Evolutionary conservation across 192 early-diverging fungal species (phyloP), one percentile per base, ranked within the genome.

Genomic region (Linderina pennispora): DNA sequence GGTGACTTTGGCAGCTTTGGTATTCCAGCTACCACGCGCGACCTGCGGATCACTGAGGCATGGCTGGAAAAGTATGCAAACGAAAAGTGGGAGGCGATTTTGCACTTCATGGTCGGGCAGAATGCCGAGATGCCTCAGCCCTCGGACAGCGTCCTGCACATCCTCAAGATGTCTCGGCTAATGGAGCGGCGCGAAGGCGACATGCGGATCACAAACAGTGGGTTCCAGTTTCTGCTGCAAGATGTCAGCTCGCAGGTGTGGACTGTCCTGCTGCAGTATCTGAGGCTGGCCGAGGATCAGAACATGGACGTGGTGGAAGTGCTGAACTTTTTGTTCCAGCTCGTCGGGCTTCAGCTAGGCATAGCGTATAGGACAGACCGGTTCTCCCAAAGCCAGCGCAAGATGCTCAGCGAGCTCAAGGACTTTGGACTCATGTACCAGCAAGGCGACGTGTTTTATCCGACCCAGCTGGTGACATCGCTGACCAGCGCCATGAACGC

Each of bases 181-280:
- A 96, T 96, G 75, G 57, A 77, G 39, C 50, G 51, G 17, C 42
- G 56, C 10, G 8, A 32, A n/a, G 43, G 40, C 4, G 61, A 53
- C 1, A 67, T 88, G 31, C 65, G 65, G 21, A 98, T 98, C 43
- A 95, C 94, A 7, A 92, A 89, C 56, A 91, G 93, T 56, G 95
- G 95, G 8, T 98, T 98, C 61, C 95, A 98, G 63, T 98, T 98
- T 58, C 56, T 98, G 40, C 60, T 98, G 19, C 92, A 94, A 61
- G 91, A 98, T 56, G 76, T 87, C 15, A 89, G 89, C 42, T 84
- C 91, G 16, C 95, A 98, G 74, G 89, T 95, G 7, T 98, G 95
- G 95, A 87, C 90, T 1, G 86, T 98, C 34, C 63, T 98, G 42
- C 60, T 98, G 42, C 90, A 95, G 67, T 98, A 98, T 51, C 65